These are phyloP conservation scores for Aspergillus texensis DNA, from an alignment of 2,329 filamentous ascomycete species.

Conservation along the genomic window DNA sequence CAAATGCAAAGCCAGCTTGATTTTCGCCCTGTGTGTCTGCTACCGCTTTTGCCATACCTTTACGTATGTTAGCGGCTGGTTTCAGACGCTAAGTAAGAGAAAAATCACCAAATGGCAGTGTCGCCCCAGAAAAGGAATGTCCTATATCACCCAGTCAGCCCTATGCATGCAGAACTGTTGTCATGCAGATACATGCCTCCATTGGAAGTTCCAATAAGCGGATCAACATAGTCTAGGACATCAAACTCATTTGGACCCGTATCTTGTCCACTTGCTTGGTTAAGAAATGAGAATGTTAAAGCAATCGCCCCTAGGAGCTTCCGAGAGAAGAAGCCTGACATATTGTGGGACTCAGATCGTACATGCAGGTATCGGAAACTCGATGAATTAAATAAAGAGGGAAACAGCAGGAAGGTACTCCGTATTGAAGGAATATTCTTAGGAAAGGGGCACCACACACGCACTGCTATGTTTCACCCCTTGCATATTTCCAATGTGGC, in stretches of 20 bases:
- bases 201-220: constrained; percentile 58
- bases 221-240: constrained; percentile 50
- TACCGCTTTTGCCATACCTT: constrained; percentile 58
- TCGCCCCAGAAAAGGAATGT: constrained; percentile 61
- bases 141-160: constrained; percentile 33
- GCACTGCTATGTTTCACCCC: background rate
- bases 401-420: background rate
- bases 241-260: constrained; percentile 23
- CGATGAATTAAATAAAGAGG: no score
- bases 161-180: background rate
- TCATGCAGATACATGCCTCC: constrained; percentile 37
- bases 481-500: background rate
- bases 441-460: background rate
- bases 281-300: background rate
- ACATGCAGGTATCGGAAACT: background rate
- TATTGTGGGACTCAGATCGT: background rate
- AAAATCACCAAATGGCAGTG: constrained; percentile 52
- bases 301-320: background rate
- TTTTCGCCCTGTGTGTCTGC: constrained; percentile 58
- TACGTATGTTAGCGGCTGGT: background rate
- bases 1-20: constrained; percentile 60
- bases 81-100: constrained; percentile 4
- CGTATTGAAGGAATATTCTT: background rate
- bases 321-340: background rate
- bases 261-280: background rate